These are phyloP conservation scores for Nadsonia commutata DNA, from an alignment of 1,139 yeast species.

Conservation along the genomic window DNA sequence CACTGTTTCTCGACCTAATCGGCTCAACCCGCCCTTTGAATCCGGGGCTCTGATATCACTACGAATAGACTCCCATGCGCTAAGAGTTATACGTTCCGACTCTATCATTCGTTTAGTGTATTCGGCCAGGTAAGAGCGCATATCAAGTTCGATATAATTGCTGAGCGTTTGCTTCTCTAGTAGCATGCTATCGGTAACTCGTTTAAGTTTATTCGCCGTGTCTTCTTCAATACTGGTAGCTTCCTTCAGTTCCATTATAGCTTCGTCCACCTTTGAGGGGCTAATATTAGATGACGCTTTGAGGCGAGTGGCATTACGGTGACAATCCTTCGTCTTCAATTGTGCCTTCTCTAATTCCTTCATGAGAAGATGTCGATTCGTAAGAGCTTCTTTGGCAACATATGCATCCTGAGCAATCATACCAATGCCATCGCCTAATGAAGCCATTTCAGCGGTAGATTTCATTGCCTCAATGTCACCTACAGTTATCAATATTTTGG, in stretches of 20 bases:
- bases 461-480: conserved; percentile 69
- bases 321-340: conserved; percentile 52
- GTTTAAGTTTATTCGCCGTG: conserved; percentile 55
- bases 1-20: conserved; percentile 64
- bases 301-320: conserved; percentile 58
- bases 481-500: conserved; percentile 50
- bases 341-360: conserved; percentile 76
- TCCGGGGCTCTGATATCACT: conserved; percentile 66
- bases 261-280: conserved; percentile 84
- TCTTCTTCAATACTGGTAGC: conserved; percentile 72
- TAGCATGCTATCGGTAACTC: conserved; percentile 78
- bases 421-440: conserved; percentile 62
- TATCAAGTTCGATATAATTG: conserved; percentile 39
- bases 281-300: conserved; percentile 64
- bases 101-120: conserved; percentile 64
- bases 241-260: conserved; percentile 60
- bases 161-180: conserved; percentile 50
- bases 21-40: conserved; percentile 63
- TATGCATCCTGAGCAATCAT: conserved; percentile 61
- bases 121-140: conserved; percentile 40
- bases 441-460: conserved; percentile 60
- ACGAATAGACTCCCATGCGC: conserved; percentile 61
- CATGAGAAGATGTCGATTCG: conserved; percentile 85
- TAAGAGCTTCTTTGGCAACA: conserved; percentile 80
- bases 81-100: conserved; percentile 68